phyloP scores from a whole-genome alignment of 768 basidiomycete species.

The Mycena maculata region DNA sequence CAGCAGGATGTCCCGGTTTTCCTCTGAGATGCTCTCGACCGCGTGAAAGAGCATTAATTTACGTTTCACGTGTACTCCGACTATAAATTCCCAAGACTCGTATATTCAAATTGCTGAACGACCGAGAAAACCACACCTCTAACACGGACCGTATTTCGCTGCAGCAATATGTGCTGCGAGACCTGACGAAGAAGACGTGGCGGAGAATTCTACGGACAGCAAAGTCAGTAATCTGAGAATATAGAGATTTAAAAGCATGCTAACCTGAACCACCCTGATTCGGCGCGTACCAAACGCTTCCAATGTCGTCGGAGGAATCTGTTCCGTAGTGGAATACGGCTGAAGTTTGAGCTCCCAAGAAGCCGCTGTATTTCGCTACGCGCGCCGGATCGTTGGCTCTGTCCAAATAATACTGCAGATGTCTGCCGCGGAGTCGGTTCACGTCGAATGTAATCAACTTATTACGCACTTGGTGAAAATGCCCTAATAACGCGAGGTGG shows the following conservation, averaged over 20 bases:
- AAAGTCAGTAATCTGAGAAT: not conserved
- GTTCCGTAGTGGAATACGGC: constrained; percentile 60
- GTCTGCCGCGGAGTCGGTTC: constrained; percentile 24
- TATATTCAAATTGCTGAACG: too few species aligned
- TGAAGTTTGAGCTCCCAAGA: constrained; percentile 53
- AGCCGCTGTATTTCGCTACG: constrained; percentile 54
- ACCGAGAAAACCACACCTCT: too few species aligned
- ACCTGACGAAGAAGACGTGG: constrained; percentile 56
- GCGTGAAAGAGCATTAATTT: too few species aligned
- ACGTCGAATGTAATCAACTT: too few species aligned
- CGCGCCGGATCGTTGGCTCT: constrained; percentile 55
- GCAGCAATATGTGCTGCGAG: constrained; percentile 55
- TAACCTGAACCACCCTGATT: constrained; percentile 42
- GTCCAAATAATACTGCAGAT: constrained; percentile 63
- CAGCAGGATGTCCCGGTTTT: too few species aligned
- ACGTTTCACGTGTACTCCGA: too few species aligned
- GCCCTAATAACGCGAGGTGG: constrained; percentile 46
- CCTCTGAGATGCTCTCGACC: too few species aligned
- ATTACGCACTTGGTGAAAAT: constrained; percentile 56
- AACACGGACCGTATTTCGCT: constrained; percentile 58
- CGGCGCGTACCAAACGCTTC: constrained; percentile 55
- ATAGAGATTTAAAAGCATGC: not conserved
- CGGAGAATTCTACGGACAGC: constrained; percentile 46
- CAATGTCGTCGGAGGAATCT: constrained; percentile 52
- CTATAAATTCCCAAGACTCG: too few species aligned